Evolutionary conservation across 768 basidiomycete genomes (phyloP), one percentile per base, ranked within the genome.

Genomic region (Kwoniella pini): DNA sequence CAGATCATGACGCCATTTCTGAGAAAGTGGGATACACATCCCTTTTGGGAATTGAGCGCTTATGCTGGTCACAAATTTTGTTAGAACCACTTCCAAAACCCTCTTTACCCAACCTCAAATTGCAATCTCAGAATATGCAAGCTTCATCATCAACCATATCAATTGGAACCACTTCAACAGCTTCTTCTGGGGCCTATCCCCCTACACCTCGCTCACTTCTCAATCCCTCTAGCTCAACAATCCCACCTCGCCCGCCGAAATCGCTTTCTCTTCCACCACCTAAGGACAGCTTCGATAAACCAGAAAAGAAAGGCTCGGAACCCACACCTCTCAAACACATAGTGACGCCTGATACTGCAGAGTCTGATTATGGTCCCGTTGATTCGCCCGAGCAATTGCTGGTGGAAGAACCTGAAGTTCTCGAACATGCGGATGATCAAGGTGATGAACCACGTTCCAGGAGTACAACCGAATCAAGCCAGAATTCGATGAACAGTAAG

Each of bases 271-370:
- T 61, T 4, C 53, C 59, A 7, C 52, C 52, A 1, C 10, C 49
- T 13, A 33, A 24, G 17, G 48, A 38, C 42, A 7, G 44, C 43
- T 9, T 54, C 44, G 28, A 50, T 12, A 49, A 49, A 17, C 43
- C 62, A 22, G 38, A 33, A 12, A 73, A 70, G 52, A 70, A 65
- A 26, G 44, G 40, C 12, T 68, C 71, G 15, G 71, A 72, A 40
- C 68, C 71, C 6, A 73, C 71, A 12, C 71, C 71, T 2, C 54
- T 73, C 0, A 62, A 69, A 19, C 64, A 71, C 27, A 62, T 65
- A 19, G 54, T 59, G 15, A 36, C 28, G 5, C 59, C 67, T 3
- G 55, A 42, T 22, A 15, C 48, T 24, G 10, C 13, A 22, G 30
- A 21, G 30, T 10, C 24, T 7, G 28, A 19, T 24, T 30, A 46